Evolutionary conservation across 2,329 filamentous ascomycete genomes (phyloP), one percentile per base, ranked within the genome.

Genomic region (Aphanoascus verrucosus): DNA sequence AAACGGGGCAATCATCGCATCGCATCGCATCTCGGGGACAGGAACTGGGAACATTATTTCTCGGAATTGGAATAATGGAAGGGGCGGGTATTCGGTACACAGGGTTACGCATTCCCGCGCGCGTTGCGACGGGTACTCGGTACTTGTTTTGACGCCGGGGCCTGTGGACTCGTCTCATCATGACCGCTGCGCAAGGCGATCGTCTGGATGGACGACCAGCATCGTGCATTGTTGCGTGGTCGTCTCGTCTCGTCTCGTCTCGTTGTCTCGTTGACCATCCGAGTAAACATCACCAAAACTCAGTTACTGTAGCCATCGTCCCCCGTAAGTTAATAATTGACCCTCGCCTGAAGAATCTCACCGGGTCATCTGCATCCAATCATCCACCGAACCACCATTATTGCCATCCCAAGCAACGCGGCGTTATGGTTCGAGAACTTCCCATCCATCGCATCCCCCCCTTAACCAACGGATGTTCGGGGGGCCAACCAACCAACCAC

Each of bases 291-390:
- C n/a, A 15, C n/a, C 12, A 40, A n/a, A 6, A 2, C 14, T 19
- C 23, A 19, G 34, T 11, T 41, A 9, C n/a, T 15, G n/a, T 40
- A 3, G 23, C 3, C 8, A 17, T 49, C 20, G 32, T 38, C 35
- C 4, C 20, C 6, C 14, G n/a, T 23, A 12, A 19, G 17, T 35
- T 14, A 23, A n/a, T n/a, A n/a, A n/a, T n/a, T n/a, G 37, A 49
- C 15, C 35, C 23, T 40, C 11, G 43, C 17, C 15, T 44, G 41
- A 23, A 44, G 23, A 44, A 46, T 34, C 31, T 20, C 12, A 7
- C n/a, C 23, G 28, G 47, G 47, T 50, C 47, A 50, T 50, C 47
- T 50, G 47, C 7, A 32, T 23, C 48, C 48, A 50, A 50, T 43
- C 48, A 43, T 3, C 7, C n/a, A 41, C 19, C n/a, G n/a, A n/a